Evolutionary conservation across 768 basidiomycete genomes (phyloP).

Genomic region (Mycena amicta): DNA sequence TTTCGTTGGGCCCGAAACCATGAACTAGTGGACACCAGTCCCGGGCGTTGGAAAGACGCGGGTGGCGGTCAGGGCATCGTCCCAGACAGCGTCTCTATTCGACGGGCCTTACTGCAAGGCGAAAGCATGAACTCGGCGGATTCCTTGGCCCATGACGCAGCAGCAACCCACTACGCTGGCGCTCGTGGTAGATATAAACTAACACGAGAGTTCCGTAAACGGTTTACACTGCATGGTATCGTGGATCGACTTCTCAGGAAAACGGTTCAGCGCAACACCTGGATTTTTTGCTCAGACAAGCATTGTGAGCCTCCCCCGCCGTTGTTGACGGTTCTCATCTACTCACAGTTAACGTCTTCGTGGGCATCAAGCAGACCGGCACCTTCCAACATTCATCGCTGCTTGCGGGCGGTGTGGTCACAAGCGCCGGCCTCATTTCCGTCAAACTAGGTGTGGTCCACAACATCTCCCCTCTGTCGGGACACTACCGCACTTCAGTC

Average conservation of each 20-base stretch:
- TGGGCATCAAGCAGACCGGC: constrained; percentile 61
- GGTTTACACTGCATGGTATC: constrained; percentile 54
- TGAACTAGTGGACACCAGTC: constrained; percentile 60
- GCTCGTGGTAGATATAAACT: constrained; percentile 36
- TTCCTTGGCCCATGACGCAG: constrained; percentile 29
- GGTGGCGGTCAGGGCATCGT: constrained; percentile 58
- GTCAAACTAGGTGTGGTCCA: constrained; percentile 64
- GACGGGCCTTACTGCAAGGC: constrained; percentile 21
- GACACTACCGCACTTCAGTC: constrained; percentile 67
- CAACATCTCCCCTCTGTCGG: constrained; percentile 64
- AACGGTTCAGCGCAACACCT: constrained; percentile 61
- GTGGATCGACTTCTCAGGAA: constrained; percentile 58
- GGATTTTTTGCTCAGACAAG: constrained; percentile 70
- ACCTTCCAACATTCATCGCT: constrained; percentile 69
- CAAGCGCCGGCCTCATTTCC: constrained; percentile 66
- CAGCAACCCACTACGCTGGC: constrained; percentile 47
- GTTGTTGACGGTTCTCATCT: neutral
- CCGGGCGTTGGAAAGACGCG: constrained; percentile 64
- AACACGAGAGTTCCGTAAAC: constrained; percentile 41
- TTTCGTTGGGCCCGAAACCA: constrained; percentile 62
- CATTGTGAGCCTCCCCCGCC: constrained; percentile 52
- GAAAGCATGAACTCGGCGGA: constrained; percentile 23
- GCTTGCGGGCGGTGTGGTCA: constrained; percentile 58
- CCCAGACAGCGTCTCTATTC: constrained; percentile 34
- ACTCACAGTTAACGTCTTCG: constrained; percentile 57